Evolutionary conservation across 2,329 filamentous ascomycete species (phyloP).

Genomic region (Diaporthe sp.): DNA sequence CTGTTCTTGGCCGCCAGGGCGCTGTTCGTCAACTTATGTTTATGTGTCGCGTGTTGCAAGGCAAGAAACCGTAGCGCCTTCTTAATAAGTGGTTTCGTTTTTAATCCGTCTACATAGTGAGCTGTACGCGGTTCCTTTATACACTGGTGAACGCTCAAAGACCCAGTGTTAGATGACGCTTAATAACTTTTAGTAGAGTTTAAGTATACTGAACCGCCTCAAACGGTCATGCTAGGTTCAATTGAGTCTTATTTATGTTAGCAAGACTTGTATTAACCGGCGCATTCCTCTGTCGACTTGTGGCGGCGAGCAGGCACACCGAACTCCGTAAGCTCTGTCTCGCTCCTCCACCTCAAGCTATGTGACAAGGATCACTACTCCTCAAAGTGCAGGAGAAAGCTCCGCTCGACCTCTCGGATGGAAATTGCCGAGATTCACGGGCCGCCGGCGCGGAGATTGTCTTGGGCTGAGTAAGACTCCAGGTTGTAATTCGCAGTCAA

Average conservation of each 20-base stretch:
- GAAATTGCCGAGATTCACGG: neutral
- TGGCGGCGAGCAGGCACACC: neutral
- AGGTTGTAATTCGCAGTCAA: constrained; percentile 15
- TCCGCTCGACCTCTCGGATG: neutral
- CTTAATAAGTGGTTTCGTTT: too few species aligned
- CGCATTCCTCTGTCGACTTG: neutral
- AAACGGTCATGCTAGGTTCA: neutral
- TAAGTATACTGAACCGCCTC: neutral
- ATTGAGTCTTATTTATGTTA: neutral
- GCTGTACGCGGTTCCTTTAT: too few species aligned
- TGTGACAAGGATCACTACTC: neutral
- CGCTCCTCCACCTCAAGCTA: neutral
- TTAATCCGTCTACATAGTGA: too few species aligned
- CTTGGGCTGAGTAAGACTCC: constrained; percentile 21
- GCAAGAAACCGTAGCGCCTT: too few species aligned
- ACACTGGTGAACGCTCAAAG: too few species aligned
- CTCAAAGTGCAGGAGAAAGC: neutral
- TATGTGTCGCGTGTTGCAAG: too few species aligned
- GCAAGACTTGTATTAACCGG: neutral
- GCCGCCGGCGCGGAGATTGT: neutral
- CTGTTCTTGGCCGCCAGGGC: too few species aligned
- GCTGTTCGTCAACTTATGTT: too few species aligned
- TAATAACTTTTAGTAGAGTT: neutral
- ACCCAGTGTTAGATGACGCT: too few species aligned
- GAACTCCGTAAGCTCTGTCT: too few species aligned